These are phyloP conservation scores for Sporothrix pallida DNA, from an alignment of 2,329 filamentous ascomycete genomes.

Conservation along the genomic window DNA sequence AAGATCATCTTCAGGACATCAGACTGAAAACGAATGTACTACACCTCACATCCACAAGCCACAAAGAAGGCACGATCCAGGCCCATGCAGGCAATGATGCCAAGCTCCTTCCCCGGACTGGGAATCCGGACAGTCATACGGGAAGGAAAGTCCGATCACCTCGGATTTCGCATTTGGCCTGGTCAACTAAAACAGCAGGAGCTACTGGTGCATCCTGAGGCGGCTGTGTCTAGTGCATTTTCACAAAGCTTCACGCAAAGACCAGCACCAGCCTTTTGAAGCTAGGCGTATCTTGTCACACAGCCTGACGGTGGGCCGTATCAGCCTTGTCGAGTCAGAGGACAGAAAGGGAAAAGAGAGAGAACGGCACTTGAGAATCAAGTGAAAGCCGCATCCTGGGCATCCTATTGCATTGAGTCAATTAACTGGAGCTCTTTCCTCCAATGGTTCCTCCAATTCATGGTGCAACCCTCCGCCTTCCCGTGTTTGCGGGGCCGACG, in stretches of 20 bases:
- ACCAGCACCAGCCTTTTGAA: background rate
- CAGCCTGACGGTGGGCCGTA: background rate
- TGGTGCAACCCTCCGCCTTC: background rate
- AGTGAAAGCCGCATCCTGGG: too few species aligned
- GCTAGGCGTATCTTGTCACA: background rate
- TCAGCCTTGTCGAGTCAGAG: slow-evolving; percentile 15
- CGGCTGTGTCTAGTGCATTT: slow-evolving; percentile 7
- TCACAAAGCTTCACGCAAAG: background rate
- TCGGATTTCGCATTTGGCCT: background rate
- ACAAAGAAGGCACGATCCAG: background rate
- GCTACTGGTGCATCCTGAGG: slow-evolving; percentile 8
- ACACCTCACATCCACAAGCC: too few species aligned
- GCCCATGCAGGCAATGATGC: background rate
- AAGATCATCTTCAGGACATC: background rate
- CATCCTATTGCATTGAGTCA: background rate
- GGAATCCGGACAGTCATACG: background rate
- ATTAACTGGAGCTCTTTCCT: background rate
- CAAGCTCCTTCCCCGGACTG: background rate
- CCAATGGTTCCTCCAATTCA: background rate
- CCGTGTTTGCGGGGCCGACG: slow-evolving; percentile 20
- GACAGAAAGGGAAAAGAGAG: background rate
- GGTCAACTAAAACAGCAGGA: background rate
- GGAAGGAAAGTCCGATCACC: background rate
- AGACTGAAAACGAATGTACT: too few species aligned
- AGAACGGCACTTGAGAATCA: background rate